Evolutionary conservation across 192 early-diverging fungal genomes (phyloP), one percentile per base, ranked within the genome.

Genomic region (Gonapodya prolifera): DNA sequence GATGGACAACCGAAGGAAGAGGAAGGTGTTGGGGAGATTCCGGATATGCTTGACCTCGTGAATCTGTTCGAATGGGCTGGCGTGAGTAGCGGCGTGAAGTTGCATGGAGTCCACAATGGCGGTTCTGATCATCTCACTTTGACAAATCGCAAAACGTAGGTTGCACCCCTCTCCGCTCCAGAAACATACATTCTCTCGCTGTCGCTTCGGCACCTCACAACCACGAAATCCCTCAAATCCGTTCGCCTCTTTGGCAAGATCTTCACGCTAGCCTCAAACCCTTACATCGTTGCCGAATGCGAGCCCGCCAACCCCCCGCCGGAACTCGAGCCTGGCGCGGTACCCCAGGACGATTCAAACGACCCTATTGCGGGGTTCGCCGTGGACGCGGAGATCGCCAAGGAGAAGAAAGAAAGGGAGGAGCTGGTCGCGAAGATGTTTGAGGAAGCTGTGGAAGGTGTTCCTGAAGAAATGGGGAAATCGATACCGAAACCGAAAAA

Each of bases 51-150:
- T 84, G 86, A 89, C 35, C 79, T 86, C 0, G 77, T 83, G 2
- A 83, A 83, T 70, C 76, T 90, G 23, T 90, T 86, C 82, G 87
- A 90, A 80, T 88, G 88, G 88, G 88, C 86, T 32, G 88, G 88
- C 2, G 86, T 88, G 79, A 78, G 82, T 75, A 33, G 36, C 75
- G 0, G 23, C 36, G 73, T 29, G 30, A 30, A 34, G 28, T 29
- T 75, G 33, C 30, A 32, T 16, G 69, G 69, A 31, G 30, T 0
- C n/a, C n/a, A n/a, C n/a, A n/a, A n/a, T n/a, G n/a, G n/a, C n/a
- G n/a, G n/a, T n/a, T n/a, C n/a, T n/a, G n/a, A n/a, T n/a, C n/a
- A n/a, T n/a, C n/a, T n/a, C n/a, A n/a, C n/a, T n/a, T n/a, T n/a
- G n/a, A n/a, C n/a, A n/a, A n/a, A n/a, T n/a, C n/a, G n/a, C n/a